A percentile compares a stretch with the other conserved stretches of the same genome.
Conservation (phyloP, 331 rosid genomes). For the Rosa hybrid region DNA sequence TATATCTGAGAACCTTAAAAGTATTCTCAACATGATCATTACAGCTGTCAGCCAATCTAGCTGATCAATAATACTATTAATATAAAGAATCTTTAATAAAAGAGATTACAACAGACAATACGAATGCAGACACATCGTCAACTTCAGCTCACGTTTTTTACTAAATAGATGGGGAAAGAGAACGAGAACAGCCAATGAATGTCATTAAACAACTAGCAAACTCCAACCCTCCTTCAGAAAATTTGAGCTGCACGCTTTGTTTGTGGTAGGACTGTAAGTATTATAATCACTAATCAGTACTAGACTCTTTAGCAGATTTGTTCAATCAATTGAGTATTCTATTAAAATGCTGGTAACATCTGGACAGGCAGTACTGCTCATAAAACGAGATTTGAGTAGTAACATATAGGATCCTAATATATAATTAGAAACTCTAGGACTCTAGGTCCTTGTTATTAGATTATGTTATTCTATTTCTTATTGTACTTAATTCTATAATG, state of each 20-base stretch:
- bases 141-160: conserved; percentile 16
- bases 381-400: conserved; percentile 23
- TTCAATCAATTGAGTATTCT: conserved; percentile 24
- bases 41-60: conserved; percentile 16
- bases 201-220: conserved; percentile 6
- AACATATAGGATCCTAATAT: not conserved
- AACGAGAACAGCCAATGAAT: not conserved
- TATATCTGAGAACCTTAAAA: conserved; percentile 14
- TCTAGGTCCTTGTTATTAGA: conserved; percentile 16
- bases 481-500: conserved; percentile 22
- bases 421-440: conserved; percentile 8
- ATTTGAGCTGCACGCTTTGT: conserved; percentile 31
- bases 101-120: conserved; percentile 16
- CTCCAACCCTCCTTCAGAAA: conserved; percentile 4
- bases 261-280: conserved; percentile 16
- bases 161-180: not conserved
- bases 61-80: conserved; percentile 9
- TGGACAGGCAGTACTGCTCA: conserved; percentile 21
- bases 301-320: conserved; percentile 30
- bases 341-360: conserved; percentile 38
- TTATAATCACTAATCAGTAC: conserved; percentile 16
- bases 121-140: conserved; percentile 21
- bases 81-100: conserved; percentile 5
- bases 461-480: conserved; percentile 16
- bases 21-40: conserved; percentile 9